Conservation (phyloP, 2,329 filamentous ascomycete species). For the Ascochyta rabiei region DNA sequence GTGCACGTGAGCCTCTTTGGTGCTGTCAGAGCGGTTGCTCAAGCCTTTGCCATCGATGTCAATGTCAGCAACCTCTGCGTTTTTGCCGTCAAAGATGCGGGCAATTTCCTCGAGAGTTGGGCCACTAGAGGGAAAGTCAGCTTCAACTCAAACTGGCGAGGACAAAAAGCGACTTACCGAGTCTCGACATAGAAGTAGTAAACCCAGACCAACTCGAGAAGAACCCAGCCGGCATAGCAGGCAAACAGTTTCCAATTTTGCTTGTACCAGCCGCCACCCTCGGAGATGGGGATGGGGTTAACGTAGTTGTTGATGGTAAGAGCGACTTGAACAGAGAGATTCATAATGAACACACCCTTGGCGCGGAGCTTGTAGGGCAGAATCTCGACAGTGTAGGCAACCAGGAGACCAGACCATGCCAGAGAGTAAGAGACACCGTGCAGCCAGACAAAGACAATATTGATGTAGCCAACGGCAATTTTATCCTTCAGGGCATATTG, state of each 20-base stretch:
- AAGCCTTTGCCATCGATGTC: slow-evolving; percentile 21
- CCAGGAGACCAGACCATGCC: slow-evolving; percentile 59
- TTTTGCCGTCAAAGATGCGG: slow-evolving; percentile 69
- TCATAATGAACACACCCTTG: slow-evolving; percentile 59
- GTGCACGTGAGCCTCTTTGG: slow-evolving; percentile 21
- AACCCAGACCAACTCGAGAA: slow-evolving; percentile 62
- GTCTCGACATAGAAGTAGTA: slow-evolving; percentile 72
- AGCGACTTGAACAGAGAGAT: slow-evolving; percentile 65
- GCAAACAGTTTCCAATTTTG: slow-evolving; percentile 68
- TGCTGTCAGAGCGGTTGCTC: slow-evolving; percentile 13
- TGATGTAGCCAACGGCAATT: slow-evolving; percentile 46
- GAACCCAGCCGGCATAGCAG: slow-evolving; percentile 67
- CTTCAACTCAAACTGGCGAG: slow-evolving; percentile 2
- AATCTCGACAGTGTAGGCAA: slow-evolving; percentile 57
- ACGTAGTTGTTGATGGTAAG: slow-evolving; percentile 63
- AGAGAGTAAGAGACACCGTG: slow-evolving; percentile 58
- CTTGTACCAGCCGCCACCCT: slow-evolving; percentile 60
- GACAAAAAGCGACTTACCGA: slow-evolving; percentile 16
- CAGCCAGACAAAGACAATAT: slow-evolving; percentile 56
- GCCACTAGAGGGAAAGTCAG: slow-evolving; percentile 56
- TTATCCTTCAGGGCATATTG: slow-evolving; percentile 54
- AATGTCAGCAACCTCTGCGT: slow-evolving; percentile 48
- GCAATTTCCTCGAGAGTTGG: slow-evolving; percentile 71
- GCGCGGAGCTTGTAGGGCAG: slow-evolving; percentile 54
- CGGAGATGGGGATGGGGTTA: slow-evolving; percentile 56